Conservation (phyloP, 306 rosid species). For the Quercus dentata region DNA sequence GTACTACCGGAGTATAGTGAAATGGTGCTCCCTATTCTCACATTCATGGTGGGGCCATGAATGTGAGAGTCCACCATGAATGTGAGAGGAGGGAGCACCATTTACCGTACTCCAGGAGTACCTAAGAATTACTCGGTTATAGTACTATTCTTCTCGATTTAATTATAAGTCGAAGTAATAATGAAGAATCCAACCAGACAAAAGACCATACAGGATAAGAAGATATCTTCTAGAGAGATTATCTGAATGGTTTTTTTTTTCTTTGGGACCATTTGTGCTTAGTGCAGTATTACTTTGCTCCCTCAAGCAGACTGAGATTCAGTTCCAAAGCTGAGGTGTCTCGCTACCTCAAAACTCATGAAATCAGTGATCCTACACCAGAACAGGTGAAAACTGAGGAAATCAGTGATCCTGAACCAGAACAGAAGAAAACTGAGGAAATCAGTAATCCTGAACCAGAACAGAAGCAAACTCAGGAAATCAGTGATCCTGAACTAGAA, state of each 20-base stretch:
- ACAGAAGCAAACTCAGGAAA: background rate
- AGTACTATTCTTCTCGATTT: background rate
- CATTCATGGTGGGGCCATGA: no score
- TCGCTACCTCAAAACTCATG: constrained; percentile 38
- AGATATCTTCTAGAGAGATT: constrained; percentile 13
- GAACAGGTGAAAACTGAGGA: constrained; percentile 17
- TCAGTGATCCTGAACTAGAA: constrained; percentile 9
- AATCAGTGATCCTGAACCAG: constrained; percentile 8
- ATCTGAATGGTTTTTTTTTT: constrained; percentile 16
- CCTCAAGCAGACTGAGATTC: constrained; percentile 49
- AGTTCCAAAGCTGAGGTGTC: constrained; percentile 58
- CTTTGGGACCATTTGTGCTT: constrained; percentile 11
- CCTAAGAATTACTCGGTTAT: no score
- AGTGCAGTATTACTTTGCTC: constrained; percentile 61
- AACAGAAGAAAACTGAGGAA: background rate
- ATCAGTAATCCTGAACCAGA: constrained; percentile 10
- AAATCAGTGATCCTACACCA: constrained; percentile 8
- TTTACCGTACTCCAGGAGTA: no score
- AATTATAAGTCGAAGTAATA: background rate
- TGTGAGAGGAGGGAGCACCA: no score
- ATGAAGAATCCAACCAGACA: background rate
- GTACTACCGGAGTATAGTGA: no score
- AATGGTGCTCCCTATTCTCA: no score
- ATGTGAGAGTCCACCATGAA: no score
- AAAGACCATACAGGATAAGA: background rate